Evolutionary conservation across 1,139 yeast species (phyloP).

Genomic region (Arxiozyma slooffiae): DNA sequence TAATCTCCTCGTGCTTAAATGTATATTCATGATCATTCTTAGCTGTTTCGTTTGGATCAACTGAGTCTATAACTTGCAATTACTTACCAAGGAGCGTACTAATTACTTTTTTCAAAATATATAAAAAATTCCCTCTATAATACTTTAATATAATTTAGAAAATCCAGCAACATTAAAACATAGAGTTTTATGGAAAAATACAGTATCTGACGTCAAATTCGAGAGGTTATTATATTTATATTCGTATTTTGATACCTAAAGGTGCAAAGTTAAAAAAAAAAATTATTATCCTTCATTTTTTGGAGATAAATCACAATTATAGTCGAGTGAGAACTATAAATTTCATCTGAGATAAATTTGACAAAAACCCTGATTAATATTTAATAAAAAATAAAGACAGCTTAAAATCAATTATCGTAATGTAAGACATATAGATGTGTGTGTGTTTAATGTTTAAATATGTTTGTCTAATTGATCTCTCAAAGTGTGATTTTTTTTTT

Average conservation of each 20-base stretch:
- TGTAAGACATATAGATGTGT: too few relatives aligned
- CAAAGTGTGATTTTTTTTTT: too few relatives aligned
- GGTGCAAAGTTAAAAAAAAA: not conserved
- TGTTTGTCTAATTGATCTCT: too few relatives aligned
- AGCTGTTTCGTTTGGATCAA: slow-evolving; percentile 9
- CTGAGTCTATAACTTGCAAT: slow-evolving; percentile 10
- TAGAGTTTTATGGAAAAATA: not conserved
- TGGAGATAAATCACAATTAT: not conserved
- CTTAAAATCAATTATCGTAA: too few relatives aligned
- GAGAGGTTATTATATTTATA: not conserved
- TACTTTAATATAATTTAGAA: slow-evolving; percentile 11
- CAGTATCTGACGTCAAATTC: not conserved
- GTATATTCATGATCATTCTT: not conserved
- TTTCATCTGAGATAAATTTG: not conserved
- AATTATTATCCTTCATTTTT: not conserved
- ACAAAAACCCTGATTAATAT: not conserved
- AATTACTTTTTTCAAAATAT: slow-evolving; percentile 14
- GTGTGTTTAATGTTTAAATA: too few relatives aligned
- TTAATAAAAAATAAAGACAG: too few relatives aligned
- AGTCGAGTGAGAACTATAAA: not conserved
- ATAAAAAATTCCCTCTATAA: slow-evolving; percentile 8
- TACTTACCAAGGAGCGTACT: slow-evolving; percentile 14
- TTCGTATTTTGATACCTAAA: not conserved
- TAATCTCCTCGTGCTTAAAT: slow-evolving; percentile 13
- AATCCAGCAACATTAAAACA: slow-evolving; percentile 14